Evolutionary conservation across 257 asterid genomes (phyloP).

Genomic region (Datura wrightii): DNA sequence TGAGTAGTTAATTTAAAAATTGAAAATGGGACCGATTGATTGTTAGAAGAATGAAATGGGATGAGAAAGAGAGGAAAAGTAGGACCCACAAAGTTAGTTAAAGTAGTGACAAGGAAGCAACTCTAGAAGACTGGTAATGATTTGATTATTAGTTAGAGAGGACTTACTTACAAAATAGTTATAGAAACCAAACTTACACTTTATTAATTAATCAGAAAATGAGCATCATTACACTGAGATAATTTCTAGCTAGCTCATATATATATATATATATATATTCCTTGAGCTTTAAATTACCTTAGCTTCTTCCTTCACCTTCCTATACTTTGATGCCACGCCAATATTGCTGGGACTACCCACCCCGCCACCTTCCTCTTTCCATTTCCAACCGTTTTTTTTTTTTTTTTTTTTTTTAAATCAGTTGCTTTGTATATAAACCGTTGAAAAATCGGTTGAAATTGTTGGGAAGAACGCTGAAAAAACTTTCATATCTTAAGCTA

Average conservation of each 20-base stretch:
- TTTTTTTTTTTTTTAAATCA: neutral
- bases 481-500: neutral
- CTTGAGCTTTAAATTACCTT: slow-evolving; percentile 32
- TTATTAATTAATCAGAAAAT: slow-evolving; percentile 30
- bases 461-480: neutral
- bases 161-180: neutral
- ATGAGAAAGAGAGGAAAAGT: neutral
- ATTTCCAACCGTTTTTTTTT: slow-evolving; percentile 2
- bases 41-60: slow-evolving; percentile 15
- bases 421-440: neutral
- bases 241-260: neutral
- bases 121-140: neutral
- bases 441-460: neutral
- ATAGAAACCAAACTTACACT: neutral
- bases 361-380: slow-evolving; percentile 19
- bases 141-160: neutral
- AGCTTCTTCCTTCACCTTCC: slow-evolving; percentile 30
- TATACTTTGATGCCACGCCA: slow-evolving; percentile 41
- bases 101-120: slow-evolving; percentile 45
- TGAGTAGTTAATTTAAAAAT: neutral
- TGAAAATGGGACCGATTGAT: neutral
- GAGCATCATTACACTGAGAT: slow-evolving; percentile 23
- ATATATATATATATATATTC: neutral
- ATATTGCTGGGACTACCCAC: neutral
- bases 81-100: slow-evolving; percentile 42